Evolutionary conservation across 176 grass and related monocot species (phyloP).

Genomic region (Zea mays): DNA sequence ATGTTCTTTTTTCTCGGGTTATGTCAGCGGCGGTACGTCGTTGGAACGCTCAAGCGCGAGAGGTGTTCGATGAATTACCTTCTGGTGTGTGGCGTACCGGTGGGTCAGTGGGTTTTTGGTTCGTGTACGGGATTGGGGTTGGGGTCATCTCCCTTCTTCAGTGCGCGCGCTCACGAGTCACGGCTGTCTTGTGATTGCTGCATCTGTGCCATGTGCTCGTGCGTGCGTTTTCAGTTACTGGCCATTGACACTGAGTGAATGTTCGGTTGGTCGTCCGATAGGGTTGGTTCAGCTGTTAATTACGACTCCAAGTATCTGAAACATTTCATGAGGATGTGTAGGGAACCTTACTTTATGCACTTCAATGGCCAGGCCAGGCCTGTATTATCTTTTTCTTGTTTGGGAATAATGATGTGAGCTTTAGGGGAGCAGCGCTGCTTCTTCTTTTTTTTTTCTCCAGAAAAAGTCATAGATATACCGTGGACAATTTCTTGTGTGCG

Average conservation of each 20-base stretch:
- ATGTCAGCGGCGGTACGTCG: not conserved
- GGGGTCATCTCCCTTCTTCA: not conserved
- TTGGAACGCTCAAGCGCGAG: not conserved
- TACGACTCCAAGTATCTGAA: not conserved
- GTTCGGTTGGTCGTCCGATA: not conserved
- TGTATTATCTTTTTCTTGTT: not conserved
- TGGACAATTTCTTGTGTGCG: not conserved
- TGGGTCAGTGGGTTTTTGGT: not conserved
- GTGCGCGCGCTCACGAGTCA: not conserved
- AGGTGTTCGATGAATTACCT: conserved; percentile 46
- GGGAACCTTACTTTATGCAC: not conserved
- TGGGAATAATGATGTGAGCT: not conserved
- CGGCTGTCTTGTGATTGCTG: not conserved
- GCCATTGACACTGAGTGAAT: not conserved
- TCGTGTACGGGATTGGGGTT: not conserved
- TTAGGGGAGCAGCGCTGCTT: not conserved
- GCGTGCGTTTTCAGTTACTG: not conserved
- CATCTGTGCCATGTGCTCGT: not conserved
- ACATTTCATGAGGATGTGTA: not conserved
- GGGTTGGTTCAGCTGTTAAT: conserved; percentile 7
- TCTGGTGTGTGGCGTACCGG: not conserved
- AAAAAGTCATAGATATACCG: not conserved
- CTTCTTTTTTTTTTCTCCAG: not conserved
- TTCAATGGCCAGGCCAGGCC: not conserved
- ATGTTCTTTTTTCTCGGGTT: not conserved